Evolutionary conservation across 805 yeast genomes (phyloP).

Genomic region (Tetrapisispora phaffii): DNA sequence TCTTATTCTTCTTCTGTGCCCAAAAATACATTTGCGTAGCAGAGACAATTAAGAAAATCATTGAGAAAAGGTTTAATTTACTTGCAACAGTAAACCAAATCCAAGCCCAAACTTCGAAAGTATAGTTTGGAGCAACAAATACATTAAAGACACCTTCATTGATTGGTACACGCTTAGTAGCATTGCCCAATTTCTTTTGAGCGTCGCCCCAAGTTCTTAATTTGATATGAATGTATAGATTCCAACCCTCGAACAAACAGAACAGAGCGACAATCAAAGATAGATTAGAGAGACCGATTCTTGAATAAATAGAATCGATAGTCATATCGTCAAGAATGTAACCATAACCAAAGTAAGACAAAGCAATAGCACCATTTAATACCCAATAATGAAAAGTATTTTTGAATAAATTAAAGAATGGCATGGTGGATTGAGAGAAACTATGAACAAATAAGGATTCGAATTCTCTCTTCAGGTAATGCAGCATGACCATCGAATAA

Average conservation of each 20-base stretch:
- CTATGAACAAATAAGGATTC: slow-evolving; percentile 80
- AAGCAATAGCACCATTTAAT: slow-evolving; percentile 57
- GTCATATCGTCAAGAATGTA: slow-evolving; percentile 14
- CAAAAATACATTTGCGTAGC: slow-evolving; percentile 79
- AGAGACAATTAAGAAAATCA: slow-evolving; percentile 61
- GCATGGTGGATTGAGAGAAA: slow-evolving; percentile 90
- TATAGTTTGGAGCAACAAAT: slow-evolving; percentile 90
- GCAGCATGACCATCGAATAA: slow-evolving; percentile 48
- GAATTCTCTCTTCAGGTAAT: slow-evolving; percentile 77
- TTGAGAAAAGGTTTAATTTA: slow-evolving; percentile 68
- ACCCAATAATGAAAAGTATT: slow-evolving; percentile 90
- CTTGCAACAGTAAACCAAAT: slow-evolving; percentile 50
- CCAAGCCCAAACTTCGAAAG: slow-evolving; percentile 80
- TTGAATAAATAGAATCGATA: slow-evolving; percentile 11
- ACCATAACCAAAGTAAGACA: slow-evolving; percentile 46
- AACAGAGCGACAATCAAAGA: slow-evolving; percentile 36
- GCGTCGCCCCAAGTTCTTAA: slow-evolving; percentile 43
- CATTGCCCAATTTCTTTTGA: slow-evolving; percentile 28
- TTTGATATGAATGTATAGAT: slow-evolving; percentile 59
- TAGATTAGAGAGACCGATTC: slow-evolving; percentile 13
- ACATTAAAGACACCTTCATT: slow-evolving; percentile 72
- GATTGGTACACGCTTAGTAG: slow-evolving; percentile 35
- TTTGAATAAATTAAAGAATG: slow-evolving; percentile 73
- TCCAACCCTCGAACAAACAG: slow-evolving; percentile 57
- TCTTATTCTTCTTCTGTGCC: slow-evolving; percentile 80